phyloP scores from a whole-genome alignment of 495 filamentous ascomycete genomes.

The Talaromyces thailandensis region DNA sequence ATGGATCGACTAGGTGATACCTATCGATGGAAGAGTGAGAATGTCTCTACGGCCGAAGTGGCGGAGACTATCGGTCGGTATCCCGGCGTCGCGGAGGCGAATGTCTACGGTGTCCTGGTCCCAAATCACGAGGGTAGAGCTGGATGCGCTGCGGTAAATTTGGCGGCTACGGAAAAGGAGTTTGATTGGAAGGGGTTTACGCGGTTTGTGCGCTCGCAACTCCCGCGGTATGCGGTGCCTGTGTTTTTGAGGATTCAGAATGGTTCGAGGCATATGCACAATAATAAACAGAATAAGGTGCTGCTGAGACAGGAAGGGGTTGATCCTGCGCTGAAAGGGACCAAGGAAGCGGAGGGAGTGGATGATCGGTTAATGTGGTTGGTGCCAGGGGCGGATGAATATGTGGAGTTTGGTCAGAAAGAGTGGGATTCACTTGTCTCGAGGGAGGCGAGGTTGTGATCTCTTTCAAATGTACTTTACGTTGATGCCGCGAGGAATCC shows the following conservation, averaged over 20 bases:
- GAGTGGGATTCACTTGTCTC: constrained; percentile 48
- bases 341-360: constrained; percentile 40
- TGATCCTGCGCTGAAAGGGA: constrained; percentile 41
- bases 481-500: neutral
- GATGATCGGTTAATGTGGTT: constrained; percentile 48
- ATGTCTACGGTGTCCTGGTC: constrained; percentile 67
- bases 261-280: constrained; percentile 58
- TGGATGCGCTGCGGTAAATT: constrained; percentile 52
- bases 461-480: neutral
- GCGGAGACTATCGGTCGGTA: constrained; percentile 56
- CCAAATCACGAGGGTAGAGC: constrained; percentile 66
- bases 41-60: constrained; percentile 73
- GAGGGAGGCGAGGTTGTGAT: constrained; percentile 42
- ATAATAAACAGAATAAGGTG: constrained; percentile 79
- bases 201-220: constrained; percentile 39
- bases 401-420: constrained; percentile 45
- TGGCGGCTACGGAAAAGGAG: constrained; percentile 22
- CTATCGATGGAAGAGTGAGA: constrained; percentile 78
- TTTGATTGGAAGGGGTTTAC: constrained; percentile 49
- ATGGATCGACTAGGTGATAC: constrained; percentile 71
- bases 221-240: constrained; percentile 71
- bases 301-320: constrained; percentile 63
- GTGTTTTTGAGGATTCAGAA: constrained; percentile 59
- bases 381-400: constrained; percentile 38
- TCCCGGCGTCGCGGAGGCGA: constrained; percentile 63